Evolutionary conservation across 2,329 filamentous ascomycete genomes (phyloP).

Genomic region (Cladosporium sp.): DNA sequence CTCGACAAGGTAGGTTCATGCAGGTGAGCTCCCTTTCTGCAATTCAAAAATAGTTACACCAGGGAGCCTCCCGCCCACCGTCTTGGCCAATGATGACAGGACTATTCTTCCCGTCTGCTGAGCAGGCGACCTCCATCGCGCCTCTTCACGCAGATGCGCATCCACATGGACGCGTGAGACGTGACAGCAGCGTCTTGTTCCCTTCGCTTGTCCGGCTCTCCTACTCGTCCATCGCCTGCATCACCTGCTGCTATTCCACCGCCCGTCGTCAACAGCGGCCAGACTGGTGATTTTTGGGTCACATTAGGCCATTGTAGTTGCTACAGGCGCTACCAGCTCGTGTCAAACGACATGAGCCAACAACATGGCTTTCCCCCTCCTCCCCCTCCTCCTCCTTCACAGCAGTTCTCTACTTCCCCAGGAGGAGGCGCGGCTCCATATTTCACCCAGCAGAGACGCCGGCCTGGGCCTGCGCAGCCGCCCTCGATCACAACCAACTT

Average conservation of each 20-base stretch:
- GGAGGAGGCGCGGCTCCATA: constrained; percentile 15
- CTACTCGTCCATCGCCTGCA: constrained; percentile 19
- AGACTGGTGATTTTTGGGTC: background rate
- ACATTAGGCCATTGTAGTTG: background rate
- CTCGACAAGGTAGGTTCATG: background rate
- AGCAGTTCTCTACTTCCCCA: constrained; percentile 10
- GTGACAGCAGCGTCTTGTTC: constrained; percentile 8
- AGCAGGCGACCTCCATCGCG: constrained; percentile 10
- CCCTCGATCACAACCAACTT: constrained; percentile 38
- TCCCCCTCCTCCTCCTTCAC: constrained; percentile 22
- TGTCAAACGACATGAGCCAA: constrained; percentile 24
- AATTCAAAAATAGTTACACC: constrained; percentile 12
- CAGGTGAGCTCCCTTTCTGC: constrained; percentile 4
- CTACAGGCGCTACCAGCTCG: constrained; percentile 3
- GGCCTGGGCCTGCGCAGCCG: constrained; percentile 34
- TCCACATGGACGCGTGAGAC: constrained; percentile 8
- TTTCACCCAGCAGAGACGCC: constrained; percentile 20
- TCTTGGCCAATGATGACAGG: constrained; percentile 11
- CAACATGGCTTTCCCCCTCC: constrained; percentile 26
- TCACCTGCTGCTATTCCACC: constrained; percentile 16
- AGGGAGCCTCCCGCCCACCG: background rate
- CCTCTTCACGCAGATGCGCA: constrained; percentile 1
- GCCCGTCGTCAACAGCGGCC: constrained; percentile 17
- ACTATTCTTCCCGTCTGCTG: background rate
- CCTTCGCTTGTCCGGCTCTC: constrained; percentile 14